Evolutionary conservation across 345 rosid species (phyloP).

Genomic region (Gossypium herbaceum): DNA sequence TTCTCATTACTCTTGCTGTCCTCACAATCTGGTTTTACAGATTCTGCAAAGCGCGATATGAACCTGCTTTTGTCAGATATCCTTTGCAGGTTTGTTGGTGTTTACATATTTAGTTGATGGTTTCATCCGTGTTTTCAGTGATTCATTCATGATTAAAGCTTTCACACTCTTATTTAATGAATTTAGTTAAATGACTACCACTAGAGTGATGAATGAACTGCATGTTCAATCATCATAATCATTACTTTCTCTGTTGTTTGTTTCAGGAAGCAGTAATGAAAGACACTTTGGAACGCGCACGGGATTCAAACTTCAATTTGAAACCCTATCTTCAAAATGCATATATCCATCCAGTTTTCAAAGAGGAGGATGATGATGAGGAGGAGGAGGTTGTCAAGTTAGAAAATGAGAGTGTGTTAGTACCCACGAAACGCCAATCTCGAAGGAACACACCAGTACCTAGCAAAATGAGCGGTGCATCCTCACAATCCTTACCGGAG

Average conservation of each 20-base stretch:
- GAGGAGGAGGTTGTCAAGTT: conserved; percentile 19
- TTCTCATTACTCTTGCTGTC: conserved; percentile 71
- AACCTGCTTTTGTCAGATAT: conserved; percentile 63
- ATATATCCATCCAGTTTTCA: conserved; percentile 73
- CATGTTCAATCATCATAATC: background rate
- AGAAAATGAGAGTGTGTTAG: conserved; percentile 57
- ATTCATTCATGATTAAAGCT: background rate
- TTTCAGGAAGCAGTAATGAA: conserved; percentile 93
- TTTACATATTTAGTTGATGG: background rate
- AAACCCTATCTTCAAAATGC: conserved; percentile 72
- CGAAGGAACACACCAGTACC: conserved; percentile 53
- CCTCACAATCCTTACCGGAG: conserved; percentile 29
- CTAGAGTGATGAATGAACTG: too few species aligned
- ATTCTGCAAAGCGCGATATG: conserved; percentile 71
- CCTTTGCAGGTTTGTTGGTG: conserved; percentile 66
- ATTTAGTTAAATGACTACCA: too few species aligned
- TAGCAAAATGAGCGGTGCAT: conserved; percentile 42
- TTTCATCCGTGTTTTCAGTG: background rate
- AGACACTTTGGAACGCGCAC: conserved; percentile 73
- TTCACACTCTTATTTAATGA: background rate
- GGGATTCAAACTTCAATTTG: conserved; percentile 70
- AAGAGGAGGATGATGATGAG: conserved; percentile 37
- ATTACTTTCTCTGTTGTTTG: background rate
- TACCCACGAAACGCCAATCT: conserved; percentile 66
- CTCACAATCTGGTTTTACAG: conserved; percentile 66